phyloP scores from a whole-genome alignment of 306 rosid species.

The Ochetophila trinervis region DNA sequence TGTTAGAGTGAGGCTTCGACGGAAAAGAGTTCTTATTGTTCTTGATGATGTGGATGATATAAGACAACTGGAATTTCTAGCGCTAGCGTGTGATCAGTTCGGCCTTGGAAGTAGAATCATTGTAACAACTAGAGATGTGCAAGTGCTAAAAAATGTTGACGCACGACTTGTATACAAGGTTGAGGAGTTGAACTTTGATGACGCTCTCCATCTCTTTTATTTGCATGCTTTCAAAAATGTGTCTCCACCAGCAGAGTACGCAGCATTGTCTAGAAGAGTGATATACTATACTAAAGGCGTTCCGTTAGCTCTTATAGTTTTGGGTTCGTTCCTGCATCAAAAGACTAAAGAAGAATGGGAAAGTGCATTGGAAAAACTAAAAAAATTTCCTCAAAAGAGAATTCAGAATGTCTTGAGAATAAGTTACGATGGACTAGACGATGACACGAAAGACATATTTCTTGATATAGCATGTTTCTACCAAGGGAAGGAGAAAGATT shows the following conservation, averaged over 20 bases:
- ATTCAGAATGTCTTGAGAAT: constrained; percentile 17
- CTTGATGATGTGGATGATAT: constrained; percentile 17
- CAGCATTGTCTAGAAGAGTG: neutral
- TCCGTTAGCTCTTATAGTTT: constrained; percentile 25
- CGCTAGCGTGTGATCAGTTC: neutral
- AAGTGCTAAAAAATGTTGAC: constrained; percentile 2
- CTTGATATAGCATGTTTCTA: constrained; percentile 40
- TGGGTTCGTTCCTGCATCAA: constrained; percentile 9
- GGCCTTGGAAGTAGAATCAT: constrained; percentile 31
- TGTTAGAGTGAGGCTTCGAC: neutral
- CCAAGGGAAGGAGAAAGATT: constrained; percentile 29
- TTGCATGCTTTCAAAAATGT: constrained; percentile 14
- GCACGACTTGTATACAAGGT: constrained; percentile 5
- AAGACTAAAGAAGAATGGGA: constrained; percentile 17
- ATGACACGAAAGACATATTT: constrained; percentile 21
- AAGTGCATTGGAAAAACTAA: constrained; percentile 1
- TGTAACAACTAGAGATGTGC: constrained; percentile 21
- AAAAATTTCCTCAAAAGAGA: constrained; percentile 8
- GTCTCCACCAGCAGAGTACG: neutral
- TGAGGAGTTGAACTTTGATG: constrained; percentile 5
- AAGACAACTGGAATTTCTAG: neutral
- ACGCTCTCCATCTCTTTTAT: constrained; percentile 19
- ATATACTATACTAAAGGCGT: neutral
- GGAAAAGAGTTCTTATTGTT: constrained; percentile 9
- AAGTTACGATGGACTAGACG: constrained; percentile 27